Percentiles rank a stretch among this genome's conserved stretches.
Evolutionary conservation across 2,329 filamentous ascomycete species (phyloP).

Genomic region (Penicillium sp.): DNA sequence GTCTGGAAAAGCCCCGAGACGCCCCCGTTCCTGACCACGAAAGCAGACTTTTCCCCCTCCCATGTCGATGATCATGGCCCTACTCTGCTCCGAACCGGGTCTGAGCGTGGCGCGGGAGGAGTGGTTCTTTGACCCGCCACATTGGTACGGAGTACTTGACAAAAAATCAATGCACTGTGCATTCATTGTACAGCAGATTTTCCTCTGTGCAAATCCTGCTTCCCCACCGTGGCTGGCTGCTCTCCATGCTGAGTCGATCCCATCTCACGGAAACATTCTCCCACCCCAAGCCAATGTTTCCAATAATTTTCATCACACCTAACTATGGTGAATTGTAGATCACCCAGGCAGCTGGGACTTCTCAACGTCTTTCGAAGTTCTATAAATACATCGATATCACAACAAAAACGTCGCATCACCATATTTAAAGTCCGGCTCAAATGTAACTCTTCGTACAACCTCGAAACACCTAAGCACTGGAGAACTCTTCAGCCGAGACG

Average conservation of each 20-base stretch:
- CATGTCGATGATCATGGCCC: neutral
- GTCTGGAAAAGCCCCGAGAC: neutral
- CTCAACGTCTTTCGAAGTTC: neutral
- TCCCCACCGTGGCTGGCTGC: neutral
- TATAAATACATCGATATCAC: neutral
- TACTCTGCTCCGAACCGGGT: slow-evolving; percentile 1
- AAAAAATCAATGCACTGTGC: neutral
- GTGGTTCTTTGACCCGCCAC: slow-evolving; percentile 5
- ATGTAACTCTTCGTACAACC: neutral
- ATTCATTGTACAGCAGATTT: slow-evolving; percentile 4
- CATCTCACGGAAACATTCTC: neutral
- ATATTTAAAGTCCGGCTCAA: neutral
- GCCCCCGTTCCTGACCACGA: neutral
- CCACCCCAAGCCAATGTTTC: neutral
- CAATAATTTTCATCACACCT: neutral
- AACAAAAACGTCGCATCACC: neutral
- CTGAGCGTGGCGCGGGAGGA: slow-evolving; percentile 1
- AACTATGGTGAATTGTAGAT: neutral
- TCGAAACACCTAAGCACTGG: no score
- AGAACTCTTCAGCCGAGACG: neutral
- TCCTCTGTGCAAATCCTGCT: neutral
- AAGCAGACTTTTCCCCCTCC: neutral
- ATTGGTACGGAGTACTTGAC: slow-evolving; percentile 11
- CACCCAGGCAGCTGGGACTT: neutral
- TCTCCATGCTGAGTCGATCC: slow-evolving; percentile 1